Base-by-base conservation (phyloP, 306 rosid species). In the Vigna hirtella region DNA sequence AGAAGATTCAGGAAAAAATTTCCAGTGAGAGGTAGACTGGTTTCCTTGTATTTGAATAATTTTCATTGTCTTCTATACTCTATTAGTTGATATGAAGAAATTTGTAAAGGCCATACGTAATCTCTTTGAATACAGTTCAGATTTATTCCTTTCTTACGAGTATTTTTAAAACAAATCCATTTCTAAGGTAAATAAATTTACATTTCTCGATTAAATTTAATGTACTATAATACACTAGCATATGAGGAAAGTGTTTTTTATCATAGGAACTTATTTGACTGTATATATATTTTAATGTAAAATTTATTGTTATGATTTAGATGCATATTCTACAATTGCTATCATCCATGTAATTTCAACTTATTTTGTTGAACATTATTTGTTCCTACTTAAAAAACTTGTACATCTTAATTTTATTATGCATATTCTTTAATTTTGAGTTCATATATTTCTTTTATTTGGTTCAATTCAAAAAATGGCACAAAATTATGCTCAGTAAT, bases 101-200 rank as follows among this genome's bases (percentile, higher is more conserved):
- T 61, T 20, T 32, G 16, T 30, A 61, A 15, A 14, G 16, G 18
- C 22, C 67, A 61, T 32, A 61, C 15, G 22, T 15, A 30, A 32
- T 57, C n/a, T 24, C 3, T 57, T 12, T 55, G 24, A 61, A 61
- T 61, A 32, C 20, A 30, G 32, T 6, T 61, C 22, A 15, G 20
- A 30, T 61, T 14, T 14, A 14, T 61, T 14, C 42, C 36, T 13
- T 17, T 9, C 28, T 20, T 55, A 5, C 7, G 1, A 14, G 53
- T 48, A 40, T 53, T 18, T 26, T 18, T 20, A 22, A 15, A 5
- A 26, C 38, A 58, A 73, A 32, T 72, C 56, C 71, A 64, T 77
- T 65, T 64, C 17, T 38, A 59, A 69, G 8, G 13, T 12, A 80
- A 38, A 36, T 50, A 5, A 34, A 20, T 20, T 3, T 55, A 20